Percentiles rank a stretch among this genome's conserved stretches.
Evolutionary conservation across 352 stramenopile genomes (phyloP).

Genomic region (Phytophthora multivora): DNA sequence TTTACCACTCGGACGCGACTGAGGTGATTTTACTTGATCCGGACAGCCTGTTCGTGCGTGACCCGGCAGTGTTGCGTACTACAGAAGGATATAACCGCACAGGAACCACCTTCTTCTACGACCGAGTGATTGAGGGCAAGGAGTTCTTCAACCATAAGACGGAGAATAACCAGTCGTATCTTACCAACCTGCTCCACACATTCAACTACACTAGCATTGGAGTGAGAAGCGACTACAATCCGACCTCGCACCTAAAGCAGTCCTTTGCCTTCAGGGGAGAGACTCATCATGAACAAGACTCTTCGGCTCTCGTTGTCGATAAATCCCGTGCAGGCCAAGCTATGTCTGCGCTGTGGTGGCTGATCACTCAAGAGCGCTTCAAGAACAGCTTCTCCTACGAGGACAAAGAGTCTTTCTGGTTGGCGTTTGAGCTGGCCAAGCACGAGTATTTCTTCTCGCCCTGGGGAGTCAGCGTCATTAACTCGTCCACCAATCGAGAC

Average conservation of each 20-base stretch:
- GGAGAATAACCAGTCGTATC: constrained; percentile 38
- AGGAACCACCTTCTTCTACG: constrained; percentile 76
- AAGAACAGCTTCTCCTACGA: constrained; percentile 42
- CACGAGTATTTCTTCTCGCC: constrained; percentile 57
- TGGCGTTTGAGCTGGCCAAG: constrained; percentile 56
- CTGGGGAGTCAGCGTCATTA: constrained; percentile 42
- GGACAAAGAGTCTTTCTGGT: constrained; percentile 60
- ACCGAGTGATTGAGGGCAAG: constrained; percentile 44
- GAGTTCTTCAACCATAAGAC: constrained; percentile 40
- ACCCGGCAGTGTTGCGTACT: constrained; percentile 44
- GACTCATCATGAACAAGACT: constrained; percentile 57
- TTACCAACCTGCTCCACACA: constrained; percentile 38
- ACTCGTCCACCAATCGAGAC: constrained; percentile 43
- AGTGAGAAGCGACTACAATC: constrained; percentile 25
- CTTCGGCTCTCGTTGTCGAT: constrained; percentile 57
- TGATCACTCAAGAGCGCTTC: constrained; percentile 44
- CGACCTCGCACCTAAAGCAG: constrained; percentile 42
- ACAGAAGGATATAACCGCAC: constrained; percentile 44
- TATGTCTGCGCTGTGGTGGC: constrained; percentile 42
- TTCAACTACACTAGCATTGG: constrained; percentile 56
- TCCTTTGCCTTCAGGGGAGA: constrained; percentile 45
- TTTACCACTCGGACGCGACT: constrained; percentile 48
- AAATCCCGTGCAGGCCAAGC: constrained; percentile 34
- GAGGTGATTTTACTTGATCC: constrained; percentile 63
- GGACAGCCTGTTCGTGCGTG: constrained; percentile 47